Base-by-base conservation (phyloP, 257 asterid species). In the Solanum stenotomum region DNA sequence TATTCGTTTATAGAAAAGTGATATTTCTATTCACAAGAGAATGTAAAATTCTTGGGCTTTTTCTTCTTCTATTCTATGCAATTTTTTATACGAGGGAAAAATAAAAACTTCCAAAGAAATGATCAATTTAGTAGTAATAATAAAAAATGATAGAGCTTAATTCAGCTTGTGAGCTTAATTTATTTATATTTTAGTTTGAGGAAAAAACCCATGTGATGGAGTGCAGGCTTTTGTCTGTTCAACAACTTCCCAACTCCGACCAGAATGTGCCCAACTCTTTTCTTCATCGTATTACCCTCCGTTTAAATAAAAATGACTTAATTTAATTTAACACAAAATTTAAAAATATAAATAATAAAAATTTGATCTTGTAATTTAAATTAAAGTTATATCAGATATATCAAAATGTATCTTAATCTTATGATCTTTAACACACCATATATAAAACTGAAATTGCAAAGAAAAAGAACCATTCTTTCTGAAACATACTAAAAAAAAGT, bases 141-240 rank as follows among this genome's bases (percentile, higher is more conserved):
- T 42, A 35, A 23, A 75, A 20, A 56, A 49, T 72, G 79, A 74
- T 20, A 75, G 29, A 76, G 59, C 34, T 77, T 77, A 38, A 72
- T 56, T 35, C 56, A 59, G 27, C 15, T 75, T 75, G 12, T 22
- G 44, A 9, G 5, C 10, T 9, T 46, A 81, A 56, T 84, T 11
- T 15, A 56, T 84, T 11, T 49, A 49, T 40, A 61, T n/a, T 18
- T 18, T 18, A 18, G 37, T 84, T 61, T 61, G 61, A n/a, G 31
- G 44, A 5, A 56, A 20, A 56, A 18, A 46, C 37, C 88, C 93
- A 89, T 89, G 92, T 90, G 93, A 91, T 34, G 12, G 2, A 20
- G 3, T 74, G 93, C 94, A 89, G 90, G 90, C 90, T 86, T 90
- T 90, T 92, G 93, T 90, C 94, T 77, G 89, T 46, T 89, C 90